Evolutionary conservation across 2,329 filamentous ascomycete genomes (phyloP).

Genomic region (Fusarium pininemorale): DNA sequence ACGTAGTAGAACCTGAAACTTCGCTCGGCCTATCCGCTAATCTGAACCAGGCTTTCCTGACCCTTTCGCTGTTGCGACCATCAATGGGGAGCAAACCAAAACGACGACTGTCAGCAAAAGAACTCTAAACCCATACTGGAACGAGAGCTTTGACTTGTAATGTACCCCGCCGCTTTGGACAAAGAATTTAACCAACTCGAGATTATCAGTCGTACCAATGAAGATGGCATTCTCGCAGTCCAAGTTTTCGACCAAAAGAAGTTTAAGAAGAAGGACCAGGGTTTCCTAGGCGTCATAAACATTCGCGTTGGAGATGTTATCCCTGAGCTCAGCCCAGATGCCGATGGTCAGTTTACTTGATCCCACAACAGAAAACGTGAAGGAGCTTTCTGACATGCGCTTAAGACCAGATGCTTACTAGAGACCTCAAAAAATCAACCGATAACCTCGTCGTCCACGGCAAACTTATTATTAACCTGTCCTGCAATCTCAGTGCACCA

Average conservation of each 20-base stretch:
- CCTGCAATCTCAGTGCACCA: constrained; percentile 83
- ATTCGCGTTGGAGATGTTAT: constrained; percentile 94
- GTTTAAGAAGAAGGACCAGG: constrained; percentile 99
- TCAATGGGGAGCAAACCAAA: constrained; percentile 97
- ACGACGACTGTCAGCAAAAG: constrained; percentile 98
- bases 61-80: constrained; percentile 95
- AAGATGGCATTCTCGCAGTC: constrained; percentile 95
- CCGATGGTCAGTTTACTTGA: constrained; percentile 77
- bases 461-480: constrained; percentile 95
- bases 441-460: constrained; percentile 98
- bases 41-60: constrained; percentile 83
- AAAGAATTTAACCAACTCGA: constrained; percentile 18
- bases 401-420: constrained; percentile 95
- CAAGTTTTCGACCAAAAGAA: constrained; percentile 99
- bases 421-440: constrained; percentile 96
- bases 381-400: constrained; percentile 42
- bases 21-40: constrained; percentile 41
- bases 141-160: constrained; percentile 99
- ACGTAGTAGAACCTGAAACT: constrained; percentile 55
- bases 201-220: constrained; percentile 77
- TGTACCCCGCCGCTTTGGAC: constrained; percentile 45
- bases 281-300: constrained; percentile 97
- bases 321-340: constrained; percentile 81
- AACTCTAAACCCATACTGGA: constrained; percentile 99
- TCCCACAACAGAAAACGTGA: constrained; percentile 22